These are phyloP conservation scores for Ustilaginoidea virens DNA, from an alignment of 2,329 filamentous ascomycete species.

Conservation along the genomic window DNA sequence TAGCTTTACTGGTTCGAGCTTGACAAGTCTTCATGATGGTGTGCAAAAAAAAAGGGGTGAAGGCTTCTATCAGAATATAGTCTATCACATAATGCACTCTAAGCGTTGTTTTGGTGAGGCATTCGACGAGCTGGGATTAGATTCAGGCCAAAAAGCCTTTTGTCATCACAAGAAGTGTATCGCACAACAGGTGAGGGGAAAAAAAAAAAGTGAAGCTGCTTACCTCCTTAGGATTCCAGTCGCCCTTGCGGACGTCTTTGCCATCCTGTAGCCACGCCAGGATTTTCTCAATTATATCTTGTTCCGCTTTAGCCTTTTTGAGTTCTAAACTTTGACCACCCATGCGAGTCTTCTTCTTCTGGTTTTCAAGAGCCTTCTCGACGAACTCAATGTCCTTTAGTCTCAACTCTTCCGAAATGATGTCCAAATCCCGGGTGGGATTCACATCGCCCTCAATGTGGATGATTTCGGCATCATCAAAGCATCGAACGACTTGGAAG, in stretches of 20 bases:
- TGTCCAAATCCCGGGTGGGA: conserved; percentile 82
- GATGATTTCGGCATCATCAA: conserved; percentile 98
- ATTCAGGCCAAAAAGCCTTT: conserved; percentile 89
- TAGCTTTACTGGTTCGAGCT: conserved; percentile 7
- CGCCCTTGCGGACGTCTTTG: conserved; percentile 85
- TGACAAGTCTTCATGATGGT: conserved; percentile 4
- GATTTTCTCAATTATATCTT: conserved; percentile 84
- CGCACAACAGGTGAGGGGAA: background rate
- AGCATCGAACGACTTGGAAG: conserved; percentile 92
- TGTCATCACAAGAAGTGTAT: conserved; percentile 67
- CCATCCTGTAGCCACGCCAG: conserved; percentile 69
- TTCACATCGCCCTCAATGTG: conserved; percentile 99
- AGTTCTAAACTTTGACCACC: conserved; percentile 93
- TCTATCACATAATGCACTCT: conserved; percentile 81
- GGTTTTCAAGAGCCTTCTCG: conserved; percentile 82
- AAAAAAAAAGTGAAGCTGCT: conserved; percentile 20
- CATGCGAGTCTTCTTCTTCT: conserved; percentile 87
- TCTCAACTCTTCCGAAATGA: conserved; percentile 91
- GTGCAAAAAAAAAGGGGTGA: conserved; percentile 5
- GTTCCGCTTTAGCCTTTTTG: conserved; percentile 93
- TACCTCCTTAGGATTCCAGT: conserved; percentile 93
- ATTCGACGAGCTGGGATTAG: conserved; percentile 99
- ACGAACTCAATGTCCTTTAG: conserved; percentile 98
- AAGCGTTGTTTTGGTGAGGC: conserved; percentile 56
- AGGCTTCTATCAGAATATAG: conserved; percentile 46